These are phyloP conservation scores for Phyllosticta citriasiana DNA, from an alignment of 2,329 filamentous ascomycete genomes.

Conservation along the genomic window DNA sequence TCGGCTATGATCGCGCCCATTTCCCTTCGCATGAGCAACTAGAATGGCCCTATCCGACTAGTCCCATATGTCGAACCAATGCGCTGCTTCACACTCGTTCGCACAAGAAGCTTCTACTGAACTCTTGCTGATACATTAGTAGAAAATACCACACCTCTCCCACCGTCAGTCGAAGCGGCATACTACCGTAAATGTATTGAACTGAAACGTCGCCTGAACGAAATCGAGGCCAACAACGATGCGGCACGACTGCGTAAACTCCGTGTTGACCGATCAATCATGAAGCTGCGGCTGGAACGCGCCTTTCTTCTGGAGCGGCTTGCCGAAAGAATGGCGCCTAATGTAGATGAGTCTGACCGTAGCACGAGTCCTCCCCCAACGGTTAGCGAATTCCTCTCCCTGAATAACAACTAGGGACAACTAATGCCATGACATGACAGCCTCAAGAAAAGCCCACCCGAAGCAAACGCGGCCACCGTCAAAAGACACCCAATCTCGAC, in stretches of 20 bases:
- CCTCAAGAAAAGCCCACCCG: slow-evolving; percentile 70
- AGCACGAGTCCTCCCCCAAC: slow-evolving; percentile 72
- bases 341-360: slow-evolving; percentile 56
- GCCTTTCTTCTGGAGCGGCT: slow-evolving; percentile 47
- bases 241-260: slow-evolving; percentile 67
- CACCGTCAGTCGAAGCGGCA: slow-evolving; percentile 87
- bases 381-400: slow-evolving; percentile 32
- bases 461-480: slow-evolving; percentile 60
- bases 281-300: slow-evolving; percentile 83
- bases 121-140: background rate
- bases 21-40: too few relatives aligned
- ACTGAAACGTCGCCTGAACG: slow-evolving; percentile 79
- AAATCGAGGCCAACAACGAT: slow-evolving; percentile 88
- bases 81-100: background rate
- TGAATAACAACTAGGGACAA: background rate
- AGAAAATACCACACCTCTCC: slow-evolving; percentile 34
- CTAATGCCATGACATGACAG: slow-evolving; percentile 32
- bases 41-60: background rate
- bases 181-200: slow-evolving; percentile 96
- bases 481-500: slow-evolving; percentile 24
- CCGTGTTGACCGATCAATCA: slow-evolving; percentile 73
- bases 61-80: background rate
- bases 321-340: slow-evolving; percentile 37
- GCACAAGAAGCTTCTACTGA: background rate
- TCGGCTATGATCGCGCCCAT: too few relatives aligned